These are phyloP conservation scores for Ophiostoma populinum DNA, from an alignment of 2,329 filamentous ascomycete genomes.

Conservation along the genomic window DNA sequence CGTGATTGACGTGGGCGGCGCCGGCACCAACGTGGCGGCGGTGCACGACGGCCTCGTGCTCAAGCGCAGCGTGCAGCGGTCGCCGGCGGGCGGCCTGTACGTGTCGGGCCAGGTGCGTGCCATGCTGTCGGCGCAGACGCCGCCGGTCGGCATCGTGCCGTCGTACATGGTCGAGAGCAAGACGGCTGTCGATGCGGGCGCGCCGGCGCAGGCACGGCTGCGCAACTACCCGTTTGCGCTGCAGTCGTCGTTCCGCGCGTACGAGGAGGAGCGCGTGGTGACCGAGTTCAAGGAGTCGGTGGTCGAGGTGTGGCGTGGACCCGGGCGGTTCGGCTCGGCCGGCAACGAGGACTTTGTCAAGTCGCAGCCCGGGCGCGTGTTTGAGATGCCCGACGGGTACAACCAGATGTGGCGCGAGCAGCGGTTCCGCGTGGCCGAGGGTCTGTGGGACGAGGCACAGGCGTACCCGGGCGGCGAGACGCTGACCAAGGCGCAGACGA, in stretches of 20 bases:
- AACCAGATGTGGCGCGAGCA: constrained; percentile 90
- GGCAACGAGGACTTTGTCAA: constrained; percentile 65
- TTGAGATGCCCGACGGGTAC: constrained; percentile 93
- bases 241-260: constrained; percentile 54
- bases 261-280: constrained; percentile 83
- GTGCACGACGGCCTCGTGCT: constrained; percentile 90
- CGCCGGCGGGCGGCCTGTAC: constrained; percentile 75
- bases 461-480: constrained; percentile 31
- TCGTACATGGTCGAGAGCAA: constrained; percentile 83
- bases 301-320: constrained; percentile 81
- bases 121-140: constrained; percentile 42
- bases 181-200: constrained; percentile 70
- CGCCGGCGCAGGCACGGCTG: constrained; percentile 59
- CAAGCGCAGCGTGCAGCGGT: constrained; percentile 75
- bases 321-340: constrained; percentile 43
- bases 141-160: constrained; percentile 45
- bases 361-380: constrained; percentile 62
- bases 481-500: constrained; percentile 55
- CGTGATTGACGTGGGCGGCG: constrained; percentile 80
- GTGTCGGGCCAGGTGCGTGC: constrained; percentile 74
- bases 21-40: constrained; percentile 75
- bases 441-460: constrained; percentile 74
- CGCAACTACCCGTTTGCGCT: constrained; percentile 48
- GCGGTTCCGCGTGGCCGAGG: constrained; percentile 72
- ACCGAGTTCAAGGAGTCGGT: constrained; percentile 97